Conservation (phyloP, 1,284 basidiomycete species). For the Irpex rosettiformis region DNA sequence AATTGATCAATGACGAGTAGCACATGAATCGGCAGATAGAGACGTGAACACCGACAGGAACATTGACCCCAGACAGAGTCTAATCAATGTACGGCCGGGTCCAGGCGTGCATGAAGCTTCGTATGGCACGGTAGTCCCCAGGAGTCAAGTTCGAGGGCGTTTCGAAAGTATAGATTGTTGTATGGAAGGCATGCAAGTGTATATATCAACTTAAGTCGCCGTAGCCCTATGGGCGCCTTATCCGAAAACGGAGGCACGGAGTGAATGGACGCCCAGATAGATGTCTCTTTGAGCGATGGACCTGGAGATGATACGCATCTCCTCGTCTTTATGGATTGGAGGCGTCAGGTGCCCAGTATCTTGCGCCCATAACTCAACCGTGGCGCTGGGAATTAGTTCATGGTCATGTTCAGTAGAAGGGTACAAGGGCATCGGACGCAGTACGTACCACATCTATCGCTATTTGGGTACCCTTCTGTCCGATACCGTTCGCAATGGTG, state of each 20-base stretch:
- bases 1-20: not conserved
- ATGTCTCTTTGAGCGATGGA: not conserved
- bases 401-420: not conserved
- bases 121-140: too few relatives aligned
- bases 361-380: constrained; percentile 7
- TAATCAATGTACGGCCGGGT: not conserved
- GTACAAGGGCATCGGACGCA: not conserved
- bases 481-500: not conserved
- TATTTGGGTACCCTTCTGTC: not conserved
- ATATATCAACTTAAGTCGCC: too few relatives aligned
- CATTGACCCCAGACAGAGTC: not conserved
- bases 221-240: too few relatives aligned
- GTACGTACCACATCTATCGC: not conserved
- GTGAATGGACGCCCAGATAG: not conserved
- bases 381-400: not conserved
- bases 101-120: not conserved
- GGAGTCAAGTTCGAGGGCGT: too few relatives aligned
- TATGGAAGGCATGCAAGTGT: too few relatives aligned
- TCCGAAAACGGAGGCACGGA: not conserved
- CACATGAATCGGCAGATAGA: not conserved
- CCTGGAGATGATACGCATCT: not conserved
- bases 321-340: not conserved
- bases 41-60: not conserved
- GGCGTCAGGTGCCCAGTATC: not conserved
- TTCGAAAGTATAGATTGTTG: too few relatives aligned